Conservation (phyloP, 768 basidiomycete genomes). For the Calocera viscosa region DNA sequence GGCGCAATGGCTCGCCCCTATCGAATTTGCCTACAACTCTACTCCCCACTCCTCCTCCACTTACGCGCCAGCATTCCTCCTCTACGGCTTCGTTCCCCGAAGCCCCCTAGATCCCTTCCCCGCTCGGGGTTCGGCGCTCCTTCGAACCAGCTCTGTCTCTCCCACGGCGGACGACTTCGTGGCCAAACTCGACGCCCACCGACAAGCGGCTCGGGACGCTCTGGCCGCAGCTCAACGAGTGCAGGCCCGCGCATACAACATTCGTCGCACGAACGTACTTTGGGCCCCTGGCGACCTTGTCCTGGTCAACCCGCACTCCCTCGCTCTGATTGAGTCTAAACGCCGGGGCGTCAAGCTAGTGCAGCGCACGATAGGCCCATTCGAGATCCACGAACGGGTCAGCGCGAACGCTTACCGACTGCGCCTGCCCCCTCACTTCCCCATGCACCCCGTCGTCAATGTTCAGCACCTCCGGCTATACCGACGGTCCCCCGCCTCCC, state of each 20-base stretch:
- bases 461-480: neutral
- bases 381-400: neutral
- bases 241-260: neutral
- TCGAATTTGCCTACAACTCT: constrained; percentile 27
- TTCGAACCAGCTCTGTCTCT: neutral
- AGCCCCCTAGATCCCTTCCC: neutral
- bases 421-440: neutral
- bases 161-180: neutral
- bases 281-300: neutral
- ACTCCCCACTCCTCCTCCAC: constrained; percentile 23
- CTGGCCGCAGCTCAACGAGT: neutral
- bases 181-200: neutral
- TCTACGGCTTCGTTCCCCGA: constrained; percentile 20
- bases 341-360: neutral
- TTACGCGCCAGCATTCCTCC: constrained; percentile 24
- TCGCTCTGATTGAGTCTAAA: neutral
- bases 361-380: neutral
- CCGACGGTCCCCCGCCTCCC: neutral
- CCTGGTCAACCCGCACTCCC: neutral
- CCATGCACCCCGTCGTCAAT: neutral
- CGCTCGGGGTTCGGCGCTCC: neutral
- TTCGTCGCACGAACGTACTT: neutral
- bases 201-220: neutral
- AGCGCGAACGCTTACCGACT: neutral
- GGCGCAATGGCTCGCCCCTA: constrained; percentile 18